Conservation (phyloP, 75 land plant species). For the Pinus taeda region DNA sequence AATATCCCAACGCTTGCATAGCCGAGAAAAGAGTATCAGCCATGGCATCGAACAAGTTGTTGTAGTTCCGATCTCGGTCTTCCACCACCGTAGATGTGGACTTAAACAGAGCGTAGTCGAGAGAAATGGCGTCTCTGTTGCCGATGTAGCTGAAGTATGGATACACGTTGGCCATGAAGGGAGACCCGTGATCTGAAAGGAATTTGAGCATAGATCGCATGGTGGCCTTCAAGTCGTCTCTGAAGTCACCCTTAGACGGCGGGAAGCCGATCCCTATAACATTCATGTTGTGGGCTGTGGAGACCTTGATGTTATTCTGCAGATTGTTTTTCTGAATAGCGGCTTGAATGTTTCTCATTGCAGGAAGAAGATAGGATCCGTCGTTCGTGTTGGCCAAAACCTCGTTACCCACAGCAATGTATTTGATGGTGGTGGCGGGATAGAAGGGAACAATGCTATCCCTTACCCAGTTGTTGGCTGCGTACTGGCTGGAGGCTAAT, state of each 20-base stretch:
- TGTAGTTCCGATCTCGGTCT: neutral
- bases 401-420: slow-evolving; percentile 72
- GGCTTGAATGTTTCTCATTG: slow-evolving; percentile 33
- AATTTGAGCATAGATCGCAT: slow-evolving; percentile 44
- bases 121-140: too few relatives aligned
- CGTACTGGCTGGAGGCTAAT: neutral
- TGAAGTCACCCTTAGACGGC: slow-evolving; percentile 29
- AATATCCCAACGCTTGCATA: slow-evolving; percentile 6
- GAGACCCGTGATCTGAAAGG: slow-evolving; percentile 32
- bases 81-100: slow-evolving; percentile 52
- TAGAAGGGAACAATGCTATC: slow-evolving; percentile 15
- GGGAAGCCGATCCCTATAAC: slow-evolving; percentile 27
- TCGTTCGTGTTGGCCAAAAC: slow-evolving; percentile 24
- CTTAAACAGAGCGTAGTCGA: slow-evolving; percentile 13
- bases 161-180: slow-evolving; percentile 71
- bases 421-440: slow-evolving; percentile 37
- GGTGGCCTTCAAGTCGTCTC: neutral
- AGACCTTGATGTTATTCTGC: slow-evolving; percentile 17
- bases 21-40: slow-evolving; percentile 18
- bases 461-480: slow-evolving; percentile 15
- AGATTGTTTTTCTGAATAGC: slow-evolving; percentile 15
- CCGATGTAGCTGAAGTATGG: slow-evolving; percentile 62
- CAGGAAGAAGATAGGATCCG: slow-evolving; percentile 18
- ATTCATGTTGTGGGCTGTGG: slow-evolving; percentile 37
- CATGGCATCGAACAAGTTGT: slow-evolving; percentile 14